Evolutionary conservation across 2,329 filamentous ascomycete genomes (phyloP).

Genomic region (Verticillium tricorpus): DNA sequence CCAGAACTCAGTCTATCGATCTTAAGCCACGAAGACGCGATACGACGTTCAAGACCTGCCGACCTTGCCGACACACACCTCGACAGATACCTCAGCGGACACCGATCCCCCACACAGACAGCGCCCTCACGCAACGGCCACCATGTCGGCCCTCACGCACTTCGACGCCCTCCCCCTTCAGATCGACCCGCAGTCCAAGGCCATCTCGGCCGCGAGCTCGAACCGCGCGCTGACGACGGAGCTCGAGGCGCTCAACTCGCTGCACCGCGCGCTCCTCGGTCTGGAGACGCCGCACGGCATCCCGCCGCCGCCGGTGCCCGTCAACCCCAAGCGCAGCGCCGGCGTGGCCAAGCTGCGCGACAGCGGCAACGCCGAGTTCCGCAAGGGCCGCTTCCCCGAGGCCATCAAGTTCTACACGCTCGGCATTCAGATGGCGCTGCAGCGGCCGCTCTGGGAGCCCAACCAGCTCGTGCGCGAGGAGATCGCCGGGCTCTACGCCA

Average conservation of each 20-base stretch:
- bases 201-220: conserved; percentile 51
- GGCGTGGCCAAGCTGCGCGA: conserved; percentile 90
- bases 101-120: neutral
- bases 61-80: too few relatives aligned
- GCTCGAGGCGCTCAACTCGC: conserved; percentile 69
- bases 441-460: conserved; percentile 84
- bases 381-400: conserved; percentile 69
- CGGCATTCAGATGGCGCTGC: conserved; percentile 85
- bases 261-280: conserved; percentile 69
- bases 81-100: neutral
- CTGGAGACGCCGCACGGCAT: conserved; percentile 59
- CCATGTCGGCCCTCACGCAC: conserved; percentile 59
- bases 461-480: conserved; percentile 80
- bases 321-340: conserved; percentile 87
- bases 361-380: conserved; percentile 75
- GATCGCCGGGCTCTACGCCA: conserved; percentile 71
- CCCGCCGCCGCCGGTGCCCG: conserved; percentile 81
- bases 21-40: too few relatives aligned
- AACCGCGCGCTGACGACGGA: conserved; percentile 54
- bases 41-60: too few relatives aligned
- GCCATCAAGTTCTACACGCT: conserved; percentile 78
- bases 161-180: conserved; percentile 80
- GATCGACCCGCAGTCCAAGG: conserved; percentile 78
- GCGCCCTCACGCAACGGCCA: conserved; percentile 8
- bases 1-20: neutral